Base-by-base conservation (phyloP, 2,329 filamentous ascomycete species). In the Calonectria crousiana region DNA sequence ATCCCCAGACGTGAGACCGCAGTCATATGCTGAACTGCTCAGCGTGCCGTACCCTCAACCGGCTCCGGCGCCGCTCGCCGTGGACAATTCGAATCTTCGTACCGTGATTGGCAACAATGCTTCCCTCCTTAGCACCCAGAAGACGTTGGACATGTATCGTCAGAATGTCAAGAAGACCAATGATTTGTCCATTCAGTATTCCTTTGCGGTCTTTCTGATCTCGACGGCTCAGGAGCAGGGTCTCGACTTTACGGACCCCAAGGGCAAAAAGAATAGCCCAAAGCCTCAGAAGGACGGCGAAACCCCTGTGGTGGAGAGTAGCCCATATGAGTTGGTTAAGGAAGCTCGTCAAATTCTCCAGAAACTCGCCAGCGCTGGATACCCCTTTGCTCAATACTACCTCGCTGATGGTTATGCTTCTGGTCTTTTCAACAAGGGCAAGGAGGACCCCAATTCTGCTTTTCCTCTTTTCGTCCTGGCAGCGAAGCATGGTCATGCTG, bases 361-460 rank as follows among this genome's bases (percentile, higher is more conserved):
- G 85, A 93, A 93, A 75, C 89, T 98, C 67, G 90, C 96, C 23
- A 96, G 96, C 85, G 93, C 92, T 72, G 95, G 95, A 58, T 98
- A 98, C 83, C 97, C 97, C 1, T 98, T 98, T 84, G 97, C 97
- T 4, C 97, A 99, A 84, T 99, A 99, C 86, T 98, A 98, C 84
- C 92, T 99, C 16, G 97, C 93, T 26, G 97, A 99, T 83, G 97
- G 97, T 1, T 98, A 95, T 83, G 95, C 95, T 3, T 98, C 96
- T 8, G 97, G 97, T 0, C 88, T 99, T 30, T 98, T 99, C 85
- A 98, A 92, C 86, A 98, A 98, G 84, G 95, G 95, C 75, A 97
- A 96, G 82, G 93, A 95, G 81, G 97, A 99, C 83, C 94, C 97
- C 83, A 95, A 96, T 82, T 93, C 94, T 51, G 96, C 97, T 0